These are phyloP conservation scores for Macrolepiota dolichaula DNA, from an alignment of 768 basidiomycete genomes.

Conservation along the genomic window DNA sequence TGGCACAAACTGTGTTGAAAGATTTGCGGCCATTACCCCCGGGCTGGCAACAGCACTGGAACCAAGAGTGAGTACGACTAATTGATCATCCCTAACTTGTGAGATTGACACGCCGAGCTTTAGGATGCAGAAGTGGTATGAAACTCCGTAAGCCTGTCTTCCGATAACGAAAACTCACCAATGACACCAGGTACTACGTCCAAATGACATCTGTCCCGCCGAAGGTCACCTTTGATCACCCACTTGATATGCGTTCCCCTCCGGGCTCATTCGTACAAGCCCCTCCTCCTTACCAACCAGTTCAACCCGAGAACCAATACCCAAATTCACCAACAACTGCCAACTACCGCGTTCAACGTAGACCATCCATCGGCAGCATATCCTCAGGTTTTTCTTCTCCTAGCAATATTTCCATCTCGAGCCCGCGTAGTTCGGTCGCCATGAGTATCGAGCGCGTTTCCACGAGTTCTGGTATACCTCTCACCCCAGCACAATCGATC, in stretches of 20 bases:
- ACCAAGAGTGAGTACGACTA: not conserved
- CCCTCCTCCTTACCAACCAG: not conserved
- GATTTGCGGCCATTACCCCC: slow-evolving; percentile 1
- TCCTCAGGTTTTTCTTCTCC: not conserved
- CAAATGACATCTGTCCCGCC: slow-evolving; percentile 27
- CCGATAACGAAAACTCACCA: not conserved
- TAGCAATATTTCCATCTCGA: not conserved
- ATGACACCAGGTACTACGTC: slow-evolving; percentile 28
- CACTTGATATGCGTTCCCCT: slow-evolving; percentile 18
- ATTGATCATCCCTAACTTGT: too few relatives aligned
- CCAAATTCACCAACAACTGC: slow-evolving; percentile 16
- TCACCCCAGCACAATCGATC: not conserved
- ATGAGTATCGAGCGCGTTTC: slow-evolving; percentile 2
- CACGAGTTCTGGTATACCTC: not conserved
- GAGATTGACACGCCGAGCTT: too few relatives aligned
- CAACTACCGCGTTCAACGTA: slow-evolving; percentile 1
- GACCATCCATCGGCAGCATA: not conserved
- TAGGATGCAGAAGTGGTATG: slow-evolving; percentile 3
- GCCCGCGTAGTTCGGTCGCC: not conserved
- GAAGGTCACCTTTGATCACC: slow-evolving; percentile 31
- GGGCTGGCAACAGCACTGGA: slow-evolving; percentile 6
- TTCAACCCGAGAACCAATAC: not conserved
- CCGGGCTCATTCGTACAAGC: slow-evolving; percentile 1
- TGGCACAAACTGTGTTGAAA: not conserved
- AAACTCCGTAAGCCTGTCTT: not conserved